phyloP scores from a whole-genome alignment of 2,329 filamentous ascomycete species.

The Fusarium sp. region DNA sequence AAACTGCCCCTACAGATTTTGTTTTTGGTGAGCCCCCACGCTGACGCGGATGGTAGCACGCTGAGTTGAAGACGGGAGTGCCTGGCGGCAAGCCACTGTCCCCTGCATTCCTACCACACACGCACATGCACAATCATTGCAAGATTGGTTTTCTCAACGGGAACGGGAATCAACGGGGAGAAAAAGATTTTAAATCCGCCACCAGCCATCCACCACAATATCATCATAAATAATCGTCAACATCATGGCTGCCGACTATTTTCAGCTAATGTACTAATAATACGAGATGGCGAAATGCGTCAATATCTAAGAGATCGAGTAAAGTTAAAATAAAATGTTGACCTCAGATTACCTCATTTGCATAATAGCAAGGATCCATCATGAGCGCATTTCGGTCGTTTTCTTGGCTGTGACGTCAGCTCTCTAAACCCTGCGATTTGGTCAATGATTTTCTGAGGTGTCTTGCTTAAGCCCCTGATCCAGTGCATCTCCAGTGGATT shows the following conservation, averaged over 20 bases:
- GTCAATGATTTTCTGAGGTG: neutral
- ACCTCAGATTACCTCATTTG: slow-evolving; percentile 14
- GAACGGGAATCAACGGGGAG: neutral
- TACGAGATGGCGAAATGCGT: slow-evolving; percentile 15
- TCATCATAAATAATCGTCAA: slow-evolving; percentile 3
- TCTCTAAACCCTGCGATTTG: slow-evolving; percentile 6
- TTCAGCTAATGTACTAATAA: neutral
- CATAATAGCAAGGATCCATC: slow-evolving; percentile 1
- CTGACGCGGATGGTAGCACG: slow-evolving; percentile 11
- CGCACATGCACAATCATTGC: neutral
- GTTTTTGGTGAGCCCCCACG: slow-evolving; percentile 14
- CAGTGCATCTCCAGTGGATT: neutral
- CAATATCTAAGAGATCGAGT: slow-evolving; percentile 8
- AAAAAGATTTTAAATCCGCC: slow-evolving; percentile 7
- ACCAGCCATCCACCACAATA: neutral
- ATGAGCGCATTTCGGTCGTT: slow-evolving; percentile 16
- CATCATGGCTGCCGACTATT: neutral
- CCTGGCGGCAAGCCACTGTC: slow-evolving; percentile 29
- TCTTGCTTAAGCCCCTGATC: slow-evolving; percentile 7
- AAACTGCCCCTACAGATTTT: slow-evolving; percentile 4
- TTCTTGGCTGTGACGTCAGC: slow-evolving; percentile 38
- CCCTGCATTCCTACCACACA: too few species aligned
- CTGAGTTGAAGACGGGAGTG: slow-evolving; percentile 18
- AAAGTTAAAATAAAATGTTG: neutral
- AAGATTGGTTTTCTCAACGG: slow-evolving; percentile 10